Conservation (phyloP, 805 yeast genomes). For the Dipodascus albidus region DNA sequence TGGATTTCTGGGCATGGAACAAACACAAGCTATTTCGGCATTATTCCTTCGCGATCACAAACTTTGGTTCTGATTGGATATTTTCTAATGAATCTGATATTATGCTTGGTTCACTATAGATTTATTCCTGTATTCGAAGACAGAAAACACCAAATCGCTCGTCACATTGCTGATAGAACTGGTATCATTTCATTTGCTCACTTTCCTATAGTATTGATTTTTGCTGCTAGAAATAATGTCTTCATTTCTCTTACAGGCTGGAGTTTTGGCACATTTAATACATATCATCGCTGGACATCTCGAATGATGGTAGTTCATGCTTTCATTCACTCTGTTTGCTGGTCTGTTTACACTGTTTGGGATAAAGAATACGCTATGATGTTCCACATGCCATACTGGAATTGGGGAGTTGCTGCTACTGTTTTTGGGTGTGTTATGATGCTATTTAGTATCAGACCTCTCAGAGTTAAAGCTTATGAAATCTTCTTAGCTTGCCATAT, state of each 20-base stretch:
- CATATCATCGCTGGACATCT: slow-evolving; percentile 37
- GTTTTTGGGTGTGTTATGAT: slow-evolving; percentile 32
- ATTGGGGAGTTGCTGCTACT: slow-evolving; percentile 36
- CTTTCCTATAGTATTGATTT: slow-evolving; percentile 20
- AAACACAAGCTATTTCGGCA: slow-evolving; percentile 9
- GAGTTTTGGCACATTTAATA: slow-evolving; percentile 46
- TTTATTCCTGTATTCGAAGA: slow-evolving; percentile 6
- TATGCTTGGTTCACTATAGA: slow-evolving; percentile 15
- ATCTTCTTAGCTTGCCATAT: slow-evolving; percentile 48
- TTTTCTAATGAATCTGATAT: slow-evolving; percentile 20
- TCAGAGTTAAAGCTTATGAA: slow-evolving; percentile 51
- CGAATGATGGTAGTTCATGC: slow-evolving; percentile 16
- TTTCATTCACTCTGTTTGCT: slow-evolving; percentile 17
- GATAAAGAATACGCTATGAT: slow-evolving; percentile 2
- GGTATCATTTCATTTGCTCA: slow-evolving; percentile 18
- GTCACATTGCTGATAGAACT: slow-evolving; percentile 13
- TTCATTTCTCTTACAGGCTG: slow-evolving; percentile 52
- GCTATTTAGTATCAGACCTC: slow-evolving; percentile 37
- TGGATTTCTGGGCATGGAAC: slow-evolving; percentile 14
- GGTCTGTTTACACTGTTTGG: slow-evolving; percentile 20
- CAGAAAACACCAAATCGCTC: background rate
- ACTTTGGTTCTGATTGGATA: background rate
- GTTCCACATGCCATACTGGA: slow-evolving; percentile 16
- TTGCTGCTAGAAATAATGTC: slow-evolving; percentile 67
- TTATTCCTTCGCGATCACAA: background rate